A percentile compares a stretch with the other conserved stretches of the same genome.
phyloP scores from a whole-genome alignment of 2,329 filamentous ascomycete species.

The Ophiostoma perfectum region DNA sequence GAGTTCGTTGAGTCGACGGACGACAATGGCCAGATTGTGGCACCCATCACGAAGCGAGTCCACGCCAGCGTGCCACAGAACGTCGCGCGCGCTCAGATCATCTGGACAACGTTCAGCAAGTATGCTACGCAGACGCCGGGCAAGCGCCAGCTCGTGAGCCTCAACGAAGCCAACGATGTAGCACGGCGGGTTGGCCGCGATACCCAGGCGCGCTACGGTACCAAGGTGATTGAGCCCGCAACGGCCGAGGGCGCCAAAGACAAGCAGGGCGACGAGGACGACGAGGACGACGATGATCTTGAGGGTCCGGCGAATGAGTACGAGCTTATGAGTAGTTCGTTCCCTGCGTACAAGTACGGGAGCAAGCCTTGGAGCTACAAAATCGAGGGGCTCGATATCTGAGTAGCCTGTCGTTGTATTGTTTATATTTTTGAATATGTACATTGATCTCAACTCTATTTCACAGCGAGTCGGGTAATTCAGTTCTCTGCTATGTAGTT shows the following conservation, averaged over 20 bases:
- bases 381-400: neutral
- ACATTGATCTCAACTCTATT: too few relatives aligned
- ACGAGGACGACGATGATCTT: neutral
- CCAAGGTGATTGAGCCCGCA: neutral
- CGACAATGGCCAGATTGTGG: neutral
- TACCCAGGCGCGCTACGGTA: neutral
- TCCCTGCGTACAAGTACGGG: neutral
- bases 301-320: neutral
- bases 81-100: neutral
- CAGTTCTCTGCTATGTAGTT: too few relatives aligned
- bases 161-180: slow-evolving; percentile 49
- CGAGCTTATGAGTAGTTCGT: neutral
- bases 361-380: neutral
- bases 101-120: neutral
- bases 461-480: too few relatives aligned
- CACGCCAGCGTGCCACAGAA: neutral
- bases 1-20: neutral
- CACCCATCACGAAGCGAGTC: neutral
- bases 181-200: slow-evolving; percentile 19
- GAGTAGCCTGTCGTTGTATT: neutral
- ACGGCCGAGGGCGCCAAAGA: neutral
- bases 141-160: slow-evolving; percentile 47
- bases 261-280: too few relatives aligned
- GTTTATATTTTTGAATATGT: neutral
- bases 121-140: slow-evolving; percentile 14